A percentile compares a stretch with the other conserved stretches of the same genome.
Evolutionary conservation across 495 filamentous ascomycete species (phyloP).

Genomic region (Lepidopterella palustris): DNA sequence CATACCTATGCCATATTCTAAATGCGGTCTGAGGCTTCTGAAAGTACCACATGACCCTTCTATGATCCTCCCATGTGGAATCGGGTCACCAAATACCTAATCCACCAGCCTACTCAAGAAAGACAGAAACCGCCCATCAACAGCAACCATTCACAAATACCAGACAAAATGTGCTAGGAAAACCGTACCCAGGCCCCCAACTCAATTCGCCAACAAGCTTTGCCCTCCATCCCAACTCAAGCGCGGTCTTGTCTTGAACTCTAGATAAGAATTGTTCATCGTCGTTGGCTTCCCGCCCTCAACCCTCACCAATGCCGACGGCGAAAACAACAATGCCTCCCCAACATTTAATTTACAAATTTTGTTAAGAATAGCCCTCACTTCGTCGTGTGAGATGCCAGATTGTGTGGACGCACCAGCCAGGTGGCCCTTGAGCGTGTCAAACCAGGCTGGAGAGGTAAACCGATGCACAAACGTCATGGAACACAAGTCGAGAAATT

Average conservation of each 20-base stretch:
- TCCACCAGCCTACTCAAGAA: no score
- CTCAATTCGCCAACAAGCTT: no score
- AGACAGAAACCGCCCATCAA: no score
- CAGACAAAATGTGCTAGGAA: no score
- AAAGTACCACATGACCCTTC: no score
- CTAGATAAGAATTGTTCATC: background rate
- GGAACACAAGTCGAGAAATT: constrained; percentile 63
- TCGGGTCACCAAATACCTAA: no score
- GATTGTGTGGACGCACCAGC: constrained; percentile 26
- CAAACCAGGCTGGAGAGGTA: constrained; percentile 62
- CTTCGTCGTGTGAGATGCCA: constrained; percentile 17
- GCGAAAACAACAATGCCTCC: constrained; percentile 61
- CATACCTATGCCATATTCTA: no score
- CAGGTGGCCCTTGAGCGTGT: constrained; percentile 53
- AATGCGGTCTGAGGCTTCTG: no score
- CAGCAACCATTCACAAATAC: no score
- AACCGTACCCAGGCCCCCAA: no score
- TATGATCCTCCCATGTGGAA: no score
- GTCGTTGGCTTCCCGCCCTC: constrained; percentile 28
- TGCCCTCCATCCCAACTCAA: background rate
- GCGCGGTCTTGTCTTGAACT: background rate
- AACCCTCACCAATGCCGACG: constrained; percentile 38
- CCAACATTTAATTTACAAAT: constrained; percentile 56
- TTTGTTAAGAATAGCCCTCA: constrained; percentile 45
- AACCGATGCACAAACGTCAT: constrained; percentile 71